These are phyloP conservation scores for Lactuca sativa DNA, from an alignment of 129 eudicot species.

Conservation along the genomic window DNA sequence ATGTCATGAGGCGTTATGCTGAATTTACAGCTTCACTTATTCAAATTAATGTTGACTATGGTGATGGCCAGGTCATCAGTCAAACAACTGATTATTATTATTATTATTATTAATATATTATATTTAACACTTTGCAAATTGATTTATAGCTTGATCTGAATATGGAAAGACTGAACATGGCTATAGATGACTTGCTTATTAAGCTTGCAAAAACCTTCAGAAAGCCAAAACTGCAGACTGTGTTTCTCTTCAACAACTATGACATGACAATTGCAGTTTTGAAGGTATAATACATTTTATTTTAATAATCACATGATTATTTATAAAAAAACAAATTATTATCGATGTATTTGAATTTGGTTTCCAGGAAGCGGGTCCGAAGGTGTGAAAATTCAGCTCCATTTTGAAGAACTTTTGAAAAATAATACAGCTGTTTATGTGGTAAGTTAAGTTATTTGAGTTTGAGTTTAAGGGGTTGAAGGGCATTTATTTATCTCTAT, in stretches of 20 bases:
- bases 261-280: constrained; percentile 97
- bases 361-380: constrained; percentile 88
- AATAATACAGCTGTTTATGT: constrained; percentile 80
- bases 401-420: constrained; percentile 85
- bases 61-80: constrained; percentile 89
- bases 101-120: background rate
- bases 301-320: background rate
- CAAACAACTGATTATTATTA: background rate
- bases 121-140: background rate
- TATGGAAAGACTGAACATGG: constrained; percentile 92
- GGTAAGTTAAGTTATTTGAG: constrained; percentile 39
- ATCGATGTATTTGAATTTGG: background rate
- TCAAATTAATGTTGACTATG: constrained; percentile 91
- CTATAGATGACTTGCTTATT: constrained; percentile 81
- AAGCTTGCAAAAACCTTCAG: constrained; percentile 77
- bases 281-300: constrained; percentile 47
- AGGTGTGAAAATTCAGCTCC: constrained; percentile 86
- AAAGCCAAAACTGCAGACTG: constrained; percentile 71
- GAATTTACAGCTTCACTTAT: constrained; percentile 96
- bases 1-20: constrained; percentile 97
- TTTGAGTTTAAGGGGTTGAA: background rate
- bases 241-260: constrained; percentile 90
- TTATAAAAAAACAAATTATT: no score
- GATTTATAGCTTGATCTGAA: constrained; percentile 69
- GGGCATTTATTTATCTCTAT: background rate